These are phyloP conservation scores for Sonneratia alba DNA, from an alignment of 345 rosid genomes.

Conservation along the genomic window DNA sequence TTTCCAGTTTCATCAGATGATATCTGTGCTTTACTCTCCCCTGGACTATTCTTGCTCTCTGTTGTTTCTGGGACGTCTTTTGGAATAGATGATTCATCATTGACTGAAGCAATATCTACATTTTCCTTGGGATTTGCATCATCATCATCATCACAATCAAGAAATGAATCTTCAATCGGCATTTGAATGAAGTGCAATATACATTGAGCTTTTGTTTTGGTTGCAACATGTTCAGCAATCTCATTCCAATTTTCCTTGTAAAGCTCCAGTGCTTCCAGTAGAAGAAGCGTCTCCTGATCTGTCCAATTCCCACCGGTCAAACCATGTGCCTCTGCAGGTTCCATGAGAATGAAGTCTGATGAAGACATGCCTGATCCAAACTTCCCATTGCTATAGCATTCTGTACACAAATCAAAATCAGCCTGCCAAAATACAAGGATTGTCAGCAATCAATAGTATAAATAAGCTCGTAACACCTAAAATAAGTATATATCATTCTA, in stretches of 20 bases:
- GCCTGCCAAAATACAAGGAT: slow-evolving; percentile 56
- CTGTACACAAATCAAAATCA: slow-evolving; percentile 95
- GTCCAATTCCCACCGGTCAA: slow-evolving; percentile 89
- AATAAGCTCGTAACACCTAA: background rate
- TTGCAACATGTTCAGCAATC: slow-evolving; percentile 99
- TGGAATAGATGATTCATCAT: slow-evolving; percentile 26
- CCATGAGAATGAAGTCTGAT: slow-evolving; percentile 95
- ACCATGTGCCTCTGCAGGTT: slow-evolving; percentile 80
- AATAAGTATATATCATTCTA: slow-evolving; percentile 2
- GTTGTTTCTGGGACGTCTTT: slow-evolving; percentile 48
- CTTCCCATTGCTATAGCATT: slow-evolving; percentile 83
- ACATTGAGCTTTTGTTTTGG: slow-evolving; percentile 94
- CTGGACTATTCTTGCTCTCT: slow-evolving; percentile 33
- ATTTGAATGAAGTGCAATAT: slow-evolving; percentile 95
- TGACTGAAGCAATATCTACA: slow-evolving; percentile 24
- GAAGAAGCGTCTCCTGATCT: slow-evolving; percentile 98
- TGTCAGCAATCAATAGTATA: slow-evolving; percentile 14
- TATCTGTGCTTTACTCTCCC: slow-evolving; percentile 36
- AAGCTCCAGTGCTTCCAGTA: slow-evolving; percentile 93
- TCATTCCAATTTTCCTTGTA: slow-evolving; percentile 95
- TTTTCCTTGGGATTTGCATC: slow-evolving; percentile 40
- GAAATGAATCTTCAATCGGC: slow-evolving; percentile 90
- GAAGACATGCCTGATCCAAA: slow-evolving; percentile 85
- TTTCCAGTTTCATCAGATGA: slow-evolving; percentile 38
- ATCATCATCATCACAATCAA: slow-evolving; percentile 32